These are phyloP conservation scores for Tremellales sp. DNA, from an alignment of 1,284 basidiomycete genomes.

Conservation along the genomic window DNA sequence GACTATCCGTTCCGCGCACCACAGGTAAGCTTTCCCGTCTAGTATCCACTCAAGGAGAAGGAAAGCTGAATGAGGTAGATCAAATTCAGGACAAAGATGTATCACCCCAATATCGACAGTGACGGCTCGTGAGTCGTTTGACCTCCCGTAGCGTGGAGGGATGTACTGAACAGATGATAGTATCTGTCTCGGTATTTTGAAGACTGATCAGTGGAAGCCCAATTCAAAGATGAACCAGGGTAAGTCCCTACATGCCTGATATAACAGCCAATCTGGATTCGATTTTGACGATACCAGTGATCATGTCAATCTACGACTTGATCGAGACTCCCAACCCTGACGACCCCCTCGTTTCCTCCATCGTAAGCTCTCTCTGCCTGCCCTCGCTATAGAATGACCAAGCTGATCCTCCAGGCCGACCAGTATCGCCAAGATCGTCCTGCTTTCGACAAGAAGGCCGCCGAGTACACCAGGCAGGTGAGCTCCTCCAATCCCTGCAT, in stretches of 20 bases:
- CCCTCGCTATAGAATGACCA: neutral
- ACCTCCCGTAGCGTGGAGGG: neutral
- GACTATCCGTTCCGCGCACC: constrained; percentile 90
- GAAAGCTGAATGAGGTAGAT: constrained; percentile 55
- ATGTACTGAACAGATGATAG: constrained; percentile 50
- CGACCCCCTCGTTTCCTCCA: constrained; percentile 66
- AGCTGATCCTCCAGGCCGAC: constrained; percentile 38
- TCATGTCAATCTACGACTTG: constrained; percentile 75
- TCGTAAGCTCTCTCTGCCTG: constrained; percentile 30
- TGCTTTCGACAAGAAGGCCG: constrained; percentile 41
- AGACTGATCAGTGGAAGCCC: constrained; percentile 71
- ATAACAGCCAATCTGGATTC: neutral
- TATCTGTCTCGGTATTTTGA: constrained; percentile 49
- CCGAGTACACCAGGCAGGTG: constrained; percentile 42
- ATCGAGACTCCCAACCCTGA: constrained; percentile 82
- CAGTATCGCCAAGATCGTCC: constrained; percentile 39
- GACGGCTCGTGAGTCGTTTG: constrained; percentile 67
- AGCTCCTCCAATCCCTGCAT: constrained; percentile 2
- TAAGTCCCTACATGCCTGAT: constrained; percentile 38
- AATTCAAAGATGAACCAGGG: constrained; percentile 70
- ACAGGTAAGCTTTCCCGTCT: constrained; percentile 53
- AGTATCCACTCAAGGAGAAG: neutral
- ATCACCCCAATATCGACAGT: constrained; percentile 89
- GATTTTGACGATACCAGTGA: constrained; percentile 54
- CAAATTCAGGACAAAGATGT: constrained; percentile 79